Evolutionary conservation across 108 stramenopile genomes (phyloP), one percentile per base, ranked within the genome.

Genomic region (Seminavis robusta): DNA sequence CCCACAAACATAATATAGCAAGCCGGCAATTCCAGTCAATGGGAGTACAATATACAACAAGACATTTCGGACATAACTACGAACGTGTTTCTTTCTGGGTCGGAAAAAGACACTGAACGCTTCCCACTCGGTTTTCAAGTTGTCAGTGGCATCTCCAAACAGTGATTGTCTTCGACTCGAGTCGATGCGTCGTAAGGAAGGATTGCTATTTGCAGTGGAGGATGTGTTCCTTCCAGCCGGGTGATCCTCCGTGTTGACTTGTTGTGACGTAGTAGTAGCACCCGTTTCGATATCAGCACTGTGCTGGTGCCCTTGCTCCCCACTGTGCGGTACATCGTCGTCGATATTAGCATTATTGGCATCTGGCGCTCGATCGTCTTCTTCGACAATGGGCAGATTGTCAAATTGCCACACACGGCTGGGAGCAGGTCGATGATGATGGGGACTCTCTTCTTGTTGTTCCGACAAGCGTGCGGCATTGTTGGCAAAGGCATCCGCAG

Each of bases 1-100:
- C 45, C 46, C 61, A 31, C 43, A 47, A 8, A 52, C 48, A 27
- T 74, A 68, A 33, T 39, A 74, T 15, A 70, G 47, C 10, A 57
- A 33, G 11, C 39, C 55, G 4, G 61, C 54, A 26, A 48, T 3
- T 2, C 25, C 47, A 17, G 44, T 26, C 1, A 56, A 41, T 1
- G 71, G 71, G 20, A 73, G 33, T 5, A 73, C 40, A 2, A 73
- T 40, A 33, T 38, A 21, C 42, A 15, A 21, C 15, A 43, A 11
- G n/a, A 10, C 44, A 45, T 45, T 45, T 17, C 17, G 8, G 10
- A 37, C 36, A 37, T 37, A 37, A 37, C 10, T 11, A 11, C 36
- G 9, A 9, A 37, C 9, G 36, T 9, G 11, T 37, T 13, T 13
- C 13, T 13, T 9, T 9, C 36, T 9, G 36, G 36, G 36, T 37